Evolutionary conservation across 2,329 filamentous ascomycete species (phyloP).

Genomic region (Epichloe baconii): DNA sequence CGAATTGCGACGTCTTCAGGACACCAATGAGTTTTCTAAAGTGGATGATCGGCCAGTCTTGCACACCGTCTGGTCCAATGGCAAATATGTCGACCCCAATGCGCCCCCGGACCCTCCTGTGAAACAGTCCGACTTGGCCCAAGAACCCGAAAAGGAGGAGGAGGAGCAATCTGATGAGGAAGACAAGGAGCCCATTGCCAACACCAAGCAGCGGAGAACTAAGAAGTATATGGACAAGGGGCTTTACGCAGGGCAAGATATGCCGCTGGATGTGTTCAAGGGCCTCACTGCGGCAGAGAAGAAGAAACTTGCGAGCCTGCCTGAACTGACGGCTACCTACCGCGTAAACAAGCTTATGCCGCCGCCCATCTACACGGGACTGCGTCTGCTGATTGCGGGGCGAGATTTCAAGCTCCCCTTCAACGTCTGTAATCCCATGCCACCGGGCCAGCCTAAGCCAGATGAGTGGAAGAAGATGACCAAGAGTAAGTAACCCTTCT

Average conservation of each 20-base stretch:
- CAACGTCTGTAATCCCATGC: constrained; percentile 78
- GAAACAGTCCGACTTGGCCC: constrained; percentile 20
- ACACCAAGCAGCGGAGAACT: constrained; percentile 30
- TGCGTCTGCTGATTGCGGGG: constrained; percentile 56
- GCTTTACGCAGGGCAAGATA: constrained; percentile 72
- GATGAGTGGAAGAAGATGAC: constrained; percentile 87
- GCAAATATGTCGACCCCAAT: constrained; percentile 42
- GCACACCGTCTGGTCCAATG: constrained; percentile 51
- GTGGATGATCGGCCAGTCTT: constrained; percentile 45
- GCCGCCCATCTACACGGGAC: constrained; percentile 64
- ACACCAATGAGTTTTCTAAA: constrained; percentile 48
- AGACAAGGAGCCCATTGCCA: constrained; percentile 13
- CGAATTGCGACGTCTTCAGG: constrained; percentile 45
- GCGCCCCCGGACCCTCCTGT: constrained; percentile 24
- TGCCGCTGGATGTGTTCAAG: constrained; percentile 31
- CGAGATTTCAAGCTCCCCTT: constrained; percentile 82
- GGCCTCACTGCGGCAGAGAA: constrained; percentile 38
- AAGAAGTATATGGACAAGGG: constrained; percentile 77
- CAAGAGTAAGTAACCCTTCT: constrained; percentile 47
- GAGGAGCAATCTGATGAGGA: constrained; percentile 8
- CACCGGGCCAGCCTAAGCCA: constrained; percentile 76
- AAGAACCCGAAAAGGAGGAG: constrained; percentile 4
- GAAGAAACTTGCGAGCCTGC: constrained; percentile 34
- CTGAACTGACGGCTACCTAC: constrained; percentile 31
- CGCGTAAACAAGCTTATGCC: constrained; percentile 50